Percentiles rank a stretch among this genome's conserved stretches.
These are phyloP conservation scores for Vitis riparia DNA, from an alignment of 164 flowering plant genomes.

Conservation along the genomic window DNA sequence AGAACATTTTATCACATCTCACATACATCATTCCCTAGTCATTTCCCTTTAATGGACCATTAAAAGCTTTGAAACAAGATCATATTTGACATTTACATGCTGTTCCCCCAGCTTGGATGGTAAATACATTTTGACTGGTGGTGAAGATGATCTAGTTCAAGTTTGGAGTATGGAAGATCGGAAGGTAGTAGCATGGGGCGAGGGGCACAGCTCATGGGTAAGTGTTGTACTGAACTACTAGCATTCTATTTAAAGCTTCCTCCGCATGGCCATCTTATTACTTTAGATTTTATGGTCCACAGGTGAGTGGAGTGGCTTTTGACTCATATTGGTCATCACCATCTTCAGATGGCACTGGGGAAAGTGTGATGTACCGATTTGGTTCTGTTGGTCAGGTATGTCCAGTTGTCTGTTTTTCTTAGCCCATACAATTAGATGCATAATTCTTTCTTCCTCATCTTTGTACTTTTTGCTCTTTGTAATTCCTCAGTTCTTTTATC, in stretches of 20 bases:
- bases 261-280: too few species aligned
- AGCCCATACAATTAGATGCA: too few species aligned
- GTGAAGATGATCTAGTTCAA: conserved; percentile 97
- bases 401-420: not conserved
- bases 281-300: conserved; percentile 14
- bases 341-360: conserved; percentile 69
- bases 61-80: not conserved
- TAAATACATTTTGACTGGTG: conserved; percentile 91
- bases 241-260: too few species aligned
- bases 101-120: conserved; percentile 67
- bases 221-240: conserved; percentile 6
- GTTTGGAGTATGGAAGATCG: conserved; percentile 99
- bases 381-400: conserved; percentile 99
- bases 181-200: conserved; percentile 98
- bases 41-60: not conserved
- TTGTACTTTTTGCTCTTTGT: too few species aligned
- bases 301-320: conserved; percentile 99
- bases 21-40: too few species aligned
- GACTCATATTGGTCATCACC: conserved; percentile 97
- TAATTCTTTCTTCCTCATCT: too few species aligned
- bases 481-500: too few species aligned
- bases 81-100: conserved; percentile 9
- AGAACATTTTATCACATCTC: too few species aligned
- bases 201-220: conserved; percentile 99
- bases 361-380: conserved; percentile 85